A percentile compares a stretch with the other conserved stretches of the same genome.
Evolutionary conservation across 345 rosid species (phyloP).

Genomic region (Eucalyptus rudis): DNA sequence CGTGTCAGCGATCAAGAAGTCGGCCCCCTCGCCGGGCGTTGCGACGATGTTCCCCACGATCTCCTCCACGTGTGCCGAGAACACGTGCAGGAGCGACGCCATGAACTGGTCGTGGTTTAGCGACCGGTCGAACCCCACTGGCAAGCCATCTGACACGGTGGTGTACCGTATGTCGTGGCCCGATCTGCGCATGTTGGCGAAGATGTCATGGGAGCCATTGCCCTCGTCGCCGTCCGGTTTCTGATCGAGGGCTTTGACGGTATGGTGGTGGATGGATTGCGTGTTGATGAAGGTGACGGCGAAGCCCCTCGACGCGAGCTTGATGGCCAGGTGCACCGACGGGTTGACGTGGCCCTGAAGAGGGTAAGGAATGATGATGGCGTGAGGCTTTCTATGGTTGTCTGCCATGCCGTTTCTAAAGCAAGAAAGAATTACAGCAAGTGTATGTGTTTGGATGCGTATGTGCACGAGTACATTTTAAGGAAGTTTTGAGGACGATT

Average conservation of each 20-base stretch:
- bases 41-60: constrained; percentile 6
- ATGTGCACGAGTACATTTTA: not conserved
- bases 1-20: constrained; percentile 47
- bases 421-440: not conserved
- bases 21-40: constrained; percentile 10
- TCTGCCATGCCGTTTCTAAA: constrained; percentile 6
- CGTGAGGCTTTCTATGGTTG: constrained; percentile 14
- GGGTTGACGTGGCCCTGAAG: constrained; percentile 40
- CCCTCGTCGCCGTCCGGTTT: not conserved
- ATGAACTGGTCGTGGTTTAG: constrained; percentile 53
- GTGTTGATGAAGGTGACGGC: constrained; percentile 56
- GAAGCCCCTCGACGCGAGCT: constrained; percentile 30
- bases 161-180: constrained; percentile 38
- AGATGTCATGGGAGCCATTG: constrained; percentile 9
- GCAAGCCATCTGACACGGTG: constrained; percentile 46
- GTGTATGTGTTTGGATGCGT: not conserved
- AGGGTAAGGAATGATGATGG: constrained; percentile 16
- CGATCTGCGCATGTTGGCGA: constrained; percentile 9
- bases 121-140: constrained; percentile 41
- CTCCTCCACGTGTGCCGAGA: constrained; percentile 42
- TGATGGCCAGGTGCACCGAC: constrained; percentile 20
- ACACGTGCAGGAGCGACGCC: constrained; percentile 34
- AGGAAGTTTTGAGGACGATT: not conserved
- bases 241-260: not conserved
- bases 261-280: constrained; percentile 42